phyloP scores from a whole-genome alignment of 2,329 filamentous ascomycete species.

The Coniochaeta prunicola region DNA sequence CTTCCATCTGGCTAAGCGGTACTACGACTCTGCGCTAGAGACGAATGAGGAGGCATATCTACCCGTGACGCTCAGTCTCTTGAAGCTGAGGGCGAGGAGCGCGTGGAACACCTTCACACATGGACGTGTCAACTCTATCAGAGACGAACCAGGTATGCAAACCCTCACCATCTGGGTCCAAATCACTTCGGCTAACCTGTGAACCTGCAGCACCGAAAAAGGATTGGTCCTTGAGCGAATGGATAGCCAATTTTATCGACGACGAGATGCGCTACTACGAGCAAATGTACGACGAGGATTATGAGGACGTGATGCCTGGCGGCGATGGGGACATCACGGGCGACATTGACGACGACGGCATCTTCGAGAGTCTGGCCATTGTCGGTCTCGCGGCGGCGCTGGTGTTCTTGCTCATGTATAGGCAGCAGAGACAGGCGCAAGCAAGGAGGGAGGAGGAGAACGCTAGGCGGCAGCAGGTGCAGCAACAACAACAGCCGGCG shows the following conservation, averaged over 20 bases:
- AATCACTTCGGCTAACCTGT: not conserved
- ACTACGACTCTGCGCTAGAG: constrained; percentile 87
- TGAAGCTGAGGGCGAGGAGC: constrained; percentile 77
- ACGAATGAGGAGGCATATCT: constrained; percentile 92
- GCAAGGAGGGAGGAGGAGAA: constrained; percentile 34
- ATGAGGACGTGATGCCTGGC: constrained; percentile 47
- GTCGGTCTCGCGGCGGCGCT: constrained; percentile 68
- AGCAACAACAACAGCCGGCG: constrained; percentile 10
- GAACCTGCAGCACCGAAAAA: constrained; percentile 55
- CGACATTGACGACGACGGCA: constrained; percentile 67
- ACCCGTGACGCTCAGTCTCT: constrained; percentile 79
- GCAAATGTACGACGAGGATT: constrained; percentile 45
- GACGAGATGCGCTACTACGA: constrained; percentile 59
- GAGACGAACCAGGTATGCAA: constrained; percentile 74
- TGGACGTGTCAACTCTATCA: constrained; percentile 86
- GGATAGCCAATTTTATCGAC: constrained; percentile 77
- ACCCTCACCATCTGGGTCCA: not conserved
- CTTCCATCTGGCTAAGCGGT: constrained; percentile 93
- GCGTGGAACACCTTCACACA: constrained; percentile 93
- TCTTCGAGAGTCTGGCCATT: constrained; percentile 81
- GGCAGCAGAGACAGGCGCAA: constrained; percentile 60
- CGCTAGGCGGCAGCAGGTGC: constrained; percentile 15
- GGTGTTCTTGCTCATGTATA: constrained; percentile 73
- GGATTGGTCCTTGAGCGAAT: constrained; percentile 74
- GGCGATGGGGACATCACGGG: constrained; percentile 55